These are phyloP conservation scores for Acrocalymma vagum DNA, from an alignment of 2,329 filamentous ascomycete genomes.

Conservation along the genomic window DNA sequence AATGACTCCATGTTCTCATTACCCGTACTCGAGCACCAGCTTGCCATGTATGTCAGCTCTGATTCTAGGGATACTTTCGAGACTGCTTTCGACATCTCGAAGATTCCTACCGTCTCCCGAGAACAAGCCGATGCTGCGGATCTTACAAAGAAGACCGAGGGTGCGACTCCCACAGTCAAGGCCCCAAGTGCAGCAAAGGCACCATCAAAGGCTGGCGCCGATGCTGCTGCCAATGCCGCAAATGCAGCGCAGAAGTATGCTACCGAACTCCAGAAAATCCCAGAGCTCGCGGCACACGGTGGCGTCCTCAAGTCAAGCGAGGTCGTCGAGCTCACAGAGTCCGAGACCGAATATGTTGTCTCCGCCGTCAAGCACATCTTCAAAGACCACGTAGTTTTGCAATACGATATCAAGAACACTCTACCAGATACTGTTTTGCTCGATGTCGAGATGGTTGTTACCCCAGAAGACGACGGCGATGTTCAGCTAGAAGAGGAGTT, in stretches of 20 bases:
- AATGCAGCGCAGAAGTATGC: constrained; percentile 88
- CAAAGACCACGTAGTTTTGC: constrained; percentile 94
- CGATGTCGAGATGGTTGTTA: constrained; percentile 72
- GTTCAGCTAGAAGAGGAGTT: constrained; percentile 79
- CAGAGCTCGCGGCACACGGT: constrained; percentile 90
- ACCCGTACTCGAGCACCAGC: constrained; percentile 93
- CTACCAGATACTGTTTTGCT: constrained; percentile 74
- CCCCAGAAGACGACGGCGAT: constrained; percentile 85
- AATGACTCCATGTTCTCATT: constrained; percentile 97
- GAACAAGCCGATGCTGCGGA: constrained; percentile 97
- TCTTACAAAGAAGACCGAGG: constrained; percentile 95
- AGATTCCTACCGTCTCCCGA: constrained; percentile 90
- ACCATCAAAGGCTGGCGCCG: constrained; percentile 71
- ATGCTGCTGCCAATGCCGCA: constrained; percentile 78
- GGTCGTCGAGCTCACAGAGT: constrained; percentile 89
- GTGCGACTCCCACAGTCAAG: constrained; percentile 91
- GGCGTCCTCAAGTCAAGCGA: constrained; percentile 89
- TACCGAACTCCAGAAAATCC: constrained; percentile 85
- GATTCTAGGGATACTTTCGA: constrained; percentile 87
- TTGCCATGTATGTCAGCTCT: constrained; percentile 96
- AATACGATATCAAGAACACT: constrained; percentile 98
- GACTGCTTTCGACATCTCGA: constrained; percentile 86
- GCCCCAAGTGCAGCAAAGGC: constrained; percentile 86
- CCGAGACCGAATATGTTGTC: constrained; percentile 97
- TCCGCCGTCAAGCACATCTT: constrained; percentile 95